A percentile compares a stretch with the other conserved stretches of the same genome.
phyloP scores from a whole-genome alignment of 23 red algal species.

The Gracilariopsis chorda region DNA sequence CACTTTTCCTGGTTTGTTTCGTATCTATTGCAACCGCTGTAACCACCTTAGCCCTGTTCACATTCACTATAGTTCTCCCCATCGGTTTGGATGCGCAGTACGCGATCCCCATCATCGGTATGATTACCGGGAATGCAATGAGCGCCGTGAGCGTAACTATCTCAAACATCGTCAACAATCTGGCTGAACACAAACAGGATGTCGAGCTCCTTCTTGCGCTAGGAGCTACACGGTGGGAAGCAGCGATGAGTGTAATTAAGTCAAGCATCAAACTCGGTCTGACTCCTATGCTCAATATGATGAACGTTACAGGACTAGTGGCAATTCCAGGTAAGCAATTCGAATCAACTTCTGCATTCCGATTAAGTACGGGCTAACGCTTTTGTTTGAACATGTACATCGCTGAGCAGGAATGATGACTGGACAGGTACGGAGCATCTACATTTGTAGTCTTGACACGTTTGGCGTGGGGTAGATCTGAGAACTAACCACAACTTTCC shows the following conservation, averaged over 20 bases:
- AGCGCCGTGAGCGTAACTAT: slow-evolving; percentile 60
- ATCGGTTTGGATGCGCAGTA: slow-evolving; percentile 81
- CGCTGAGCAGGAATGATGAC: slow-evolving; percentile 50
- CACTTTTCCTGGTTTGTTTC: slow-evolving; percentile 36
- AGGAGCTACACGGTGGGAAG: slow-evolving; percentile 78
- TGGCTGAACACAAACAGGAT: slow-evolving; percentile 53
- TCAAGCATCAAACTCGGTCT: slow-evolving; percentile 70
- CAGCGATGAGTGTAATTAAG: slow-evolving; percentile 45
- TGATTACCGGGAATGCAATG: slow-evolving; percentile 92
- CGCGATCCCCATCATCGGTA: slow-evolving; percentile 81
- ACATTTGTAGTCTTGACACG: not conserved
- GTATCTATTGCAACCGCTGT: slow-evolving; percentile 55
- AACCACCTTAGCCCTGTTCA: slow-evolving; percentile 31
- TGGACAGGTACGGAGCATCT: slow-evolving; percentile 23
- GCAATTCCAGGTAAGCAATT: slow-evolving; percentile 86
- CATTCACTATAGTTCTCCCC: slow-evolving; percentile 54
- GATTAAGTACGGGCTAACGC: too few relatives aligned
- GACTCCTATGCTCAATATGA: slow-evolving; percentile 77
- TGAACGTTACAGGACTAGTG: slow-evolving; percentile 84
- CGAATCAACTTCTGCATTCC: slow-evolving; percentile 54
- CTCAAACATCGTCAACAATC: slow-evolving; percentile 47
- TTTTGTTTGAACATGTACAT: too few relatives aligned
- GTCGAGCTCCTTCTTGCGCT: slow-evolving; percentile 72
- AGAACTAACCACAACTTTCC: too few relatives aligned
- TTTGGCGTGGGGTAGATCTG: too few relatives aligned